These are phyloP conservation scores for Penicillium herquei DNA, from an alignment of 495 filamentous ascomycete genomes.

Conservation along the genomic window DNA sequence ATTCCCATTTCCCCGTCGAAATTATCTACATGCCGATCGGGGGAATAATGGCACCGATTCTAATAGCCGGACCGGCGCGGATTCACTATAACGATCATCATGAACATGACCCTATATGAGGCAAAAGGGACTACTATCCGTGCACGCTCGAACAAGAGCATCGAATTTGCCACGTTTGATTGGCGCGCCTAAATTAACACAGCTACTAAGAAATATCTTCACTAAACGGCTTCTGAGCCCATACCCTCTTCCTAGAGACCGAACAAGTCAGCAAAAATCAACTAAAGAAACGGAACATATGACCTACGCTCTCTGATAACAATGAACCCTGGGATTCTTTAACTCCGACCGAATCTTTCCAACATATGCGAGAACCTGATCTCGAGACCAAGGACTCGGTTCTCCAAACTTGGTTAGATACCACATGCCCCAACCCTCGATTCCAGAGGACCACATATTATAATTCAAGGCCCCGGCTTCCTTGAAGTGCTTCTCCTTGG, in stretches of 20 bases:
- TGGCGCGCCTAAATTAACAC: no score
- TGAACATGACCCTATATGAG: no score
- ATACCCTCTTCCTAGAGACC: conserved; percentile 13
- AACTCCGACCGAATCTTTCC: conserved; percentile 8
- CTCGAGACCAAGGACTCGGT: conserved; percentile 1
- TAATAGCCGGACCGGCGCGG: no score
- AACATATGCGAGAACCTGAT: conserved; percentile 7
- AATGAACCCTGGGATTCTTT: conserved; percentile 3
- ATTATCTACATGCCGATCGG: no score
- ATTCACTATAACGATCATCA: no score
- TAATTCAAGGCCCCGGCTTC: conserved; percentile 11
- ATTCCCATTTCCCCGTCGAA: no score
- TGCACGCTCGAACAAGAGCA: no score
- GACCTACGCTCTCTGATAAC: conserved; percentile 9
- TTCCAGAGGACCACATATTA: conserved; percentile 8
- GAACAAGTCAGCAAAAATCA: background rate
- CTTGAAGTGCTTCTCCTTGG: conserved; percentile 12
- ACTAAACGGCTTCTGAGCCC: conserved; percentile 18
- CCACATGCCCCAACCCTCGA: conserved; percentile 16
- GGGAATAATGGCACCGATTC: no score
- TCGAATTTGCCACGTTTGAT: no score
- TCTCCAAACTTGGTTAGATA: conserved; percentile 4
- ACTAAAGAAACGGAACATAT: background rate
- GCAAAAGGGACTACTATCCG: no score
- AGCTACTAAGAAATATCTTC: no score